Evolutionary conservation across 306 rosid genomes (phyloP).

Genomic region (Quercus gilva): DNA sequence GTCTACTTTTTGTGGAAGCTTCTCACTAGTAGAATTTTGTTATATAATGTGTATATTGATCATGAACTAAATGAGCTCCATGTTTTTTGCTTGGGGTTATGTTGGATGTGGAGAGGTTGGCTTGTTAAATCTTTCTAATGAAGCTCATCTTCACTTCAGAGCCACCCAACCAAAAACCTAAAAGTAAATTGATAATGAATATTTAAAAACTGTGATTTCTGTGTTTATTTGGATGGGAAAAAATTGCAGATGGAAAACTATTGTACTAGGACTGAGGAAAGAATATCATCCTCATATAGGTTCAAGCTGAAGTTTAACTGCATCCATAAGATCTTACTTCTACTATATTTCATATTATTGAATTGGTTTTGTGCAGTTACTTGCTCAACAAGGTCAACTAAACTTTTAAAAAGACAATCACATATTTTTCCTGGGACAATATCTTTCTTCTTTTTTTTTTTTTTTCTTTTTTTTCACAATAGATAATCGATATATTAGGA

Average conservation of each 20-base stretch:
- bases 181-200: neutral
- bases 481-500: neutral
- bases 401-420: neutral
- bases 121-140: neutral
- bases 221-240: neutral
- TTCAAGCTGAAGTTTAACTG: neutral
- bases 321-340: neutral
- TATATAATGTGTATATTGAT: neutral
- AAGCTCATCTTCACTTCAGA: neutral
- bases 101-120: neutral
- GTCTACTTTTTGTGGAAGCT: constrained; percentile 10
- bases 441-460: neutral
- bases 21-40: neutral
- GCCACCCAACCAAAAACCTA: neutral
- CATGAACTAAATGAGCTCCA: neutral
- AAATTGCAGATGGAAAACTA: neutral
- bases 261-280: neutral
- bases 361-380: neutral
- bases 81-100: neutral
- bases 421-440: neutral
- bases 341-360: neutral
- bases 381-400: neutral
- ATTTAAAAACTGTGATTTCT: neutral
- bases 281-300: neutral
- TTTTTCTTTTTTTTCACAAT: neutral